These are phyloP conservation scores for Mortierella sp. DNA, from an alignment of 371 early-diverging fungal genomes.

Conservation along the genomic window DNA sequence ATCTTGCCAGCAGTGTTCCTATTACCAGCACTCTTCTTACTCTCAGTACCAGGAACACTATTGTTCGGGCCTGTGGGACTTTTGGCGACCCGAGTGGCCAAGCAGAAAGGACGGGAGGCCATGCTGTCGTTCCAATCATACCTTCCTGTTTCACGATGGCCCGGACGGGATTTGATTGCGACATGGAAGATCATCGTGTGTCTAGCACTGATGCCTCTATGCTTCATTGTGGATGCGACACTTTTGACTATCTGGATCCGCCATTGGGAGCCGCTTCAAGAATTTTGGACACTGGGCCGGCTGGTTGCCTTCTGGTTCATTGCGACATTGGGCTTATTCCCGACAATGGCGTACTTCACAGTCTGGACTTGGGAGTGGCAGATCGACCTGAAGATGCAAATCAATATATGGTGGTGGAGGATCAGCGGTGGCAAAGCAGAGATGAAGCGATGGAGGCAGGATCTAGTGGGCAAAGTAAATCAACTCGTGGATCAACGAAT, in stretches of 20 bases:
- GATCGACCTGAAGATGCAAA: constrained; percentile 47
- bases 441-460: constrained; percentile 51
- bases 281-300: constrained; percentile 24
- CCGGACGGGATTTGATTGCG: constrained; percentile 57
- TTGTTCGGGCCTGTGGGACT: constrained; percentile 54
- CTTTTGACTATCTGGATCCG: constrained; percentile 27
- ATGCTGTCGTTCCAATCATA: constrained; percentile 56
- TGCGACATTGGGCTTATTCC: constrained; percentile 33
- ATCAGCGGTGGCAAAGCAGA: constrained; percentile 41
- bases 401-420: constrained; percentile 53
- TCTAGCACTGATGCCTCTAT: constrained; percentile 44
- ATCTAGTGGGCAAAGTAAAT: constrained; percentile 26
- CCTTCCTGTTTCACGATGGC: constrained; percentile 56
- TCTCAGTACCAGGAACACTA: constrained; percentile 52
- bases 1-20: constrained; percentile 44
- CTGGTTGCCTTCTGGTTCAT: constrained; percentile 22
- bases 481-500: constrained; percentile 36
- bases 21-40: constrained; percentile 32
- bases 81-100: constrained; percentile 51
- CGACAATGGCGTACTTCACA: constrained; percentile 41
- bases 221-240: constrained; percentile 38
- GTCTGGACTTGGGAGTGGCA: constrained; percentile 57
- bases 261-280: constrained; percentile 17
- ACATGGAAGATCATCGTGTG: constrained; percentile 58
- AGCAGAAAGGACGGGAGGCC: constrained; percentile 54